These are phyloP conservation scores for Crucihimalaya himalaica DNA, from an alignment of 345 rosid genomes.

Conservation along the genomic window DNA sequence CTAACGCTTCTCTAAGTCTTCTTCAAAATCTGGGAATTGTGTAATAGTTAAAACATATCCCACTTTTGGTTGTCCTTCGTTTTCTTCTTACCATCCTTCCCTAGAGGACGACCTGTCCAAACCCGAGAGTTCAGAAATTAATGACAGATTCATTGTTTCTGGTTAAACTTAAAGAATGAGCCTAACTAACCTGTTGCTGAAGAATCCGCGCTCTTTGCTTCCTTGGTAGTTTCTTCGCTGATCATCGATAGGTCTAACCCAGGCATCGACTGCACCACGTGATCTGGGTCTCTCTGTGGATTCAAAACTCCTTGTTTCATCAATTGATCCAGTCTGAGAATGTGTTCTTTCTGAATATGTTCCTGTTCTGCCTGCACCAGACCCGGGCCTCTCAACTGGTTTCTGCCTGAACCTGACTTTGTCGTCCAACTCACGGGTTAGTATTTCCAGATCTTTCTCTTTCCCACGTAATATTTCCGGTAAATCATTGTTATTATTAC, in stretches of 20 bases:
- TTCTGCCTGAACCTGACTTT: conserved; percentile 81
- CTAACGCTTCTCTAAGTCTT: conserved; percentile 32
- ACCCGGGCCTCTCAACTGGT: conserved; percentile 51
- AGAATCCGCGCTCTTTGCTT: conserved; percentile 77
- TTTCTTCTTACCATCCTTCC: conserved; percentile 41
- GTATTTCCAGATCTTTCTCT: conserved; percentile 66
- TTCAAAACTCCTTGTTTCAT: conserved; percentile 67
- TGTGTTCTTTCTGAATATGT: conserved; percentile 70
- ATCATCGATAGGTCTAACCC: conserved; percentile 69
- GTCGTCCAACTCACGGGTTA: conserved; percentile 69
- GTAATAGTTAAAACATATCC: conserved; percentile 16
- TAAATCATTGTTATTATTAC: conserved; percentile 41
- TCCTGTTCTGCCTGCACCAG: conserved; percentile 51
- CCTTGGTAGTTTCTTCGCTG: conserved; percentile 67
- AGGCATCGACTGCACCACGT: conserved; percentile 67
- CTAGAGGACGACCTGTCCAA: conserved; percentile 25
- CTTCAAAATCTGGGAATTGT: conserved; percentile 30
- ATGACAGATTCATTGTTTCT: not conserved
- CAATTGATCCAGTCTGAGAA: conserved; percentile 74
- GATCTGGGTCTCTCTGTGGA: conserved; percentile 76
- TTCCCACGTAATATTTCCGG: conserved; percentile 51
- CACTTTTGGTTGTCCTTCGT: conserved; percentile 15
- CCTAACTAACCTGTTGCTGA: conserved; percentile 51
- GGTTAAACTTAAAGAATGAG: not conserved
- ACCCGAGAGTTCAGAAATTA: not conserved